phyloP scores from a whole-genome alignment of 306 rosid genomes.

The Quercus agrifolia region DNA sequence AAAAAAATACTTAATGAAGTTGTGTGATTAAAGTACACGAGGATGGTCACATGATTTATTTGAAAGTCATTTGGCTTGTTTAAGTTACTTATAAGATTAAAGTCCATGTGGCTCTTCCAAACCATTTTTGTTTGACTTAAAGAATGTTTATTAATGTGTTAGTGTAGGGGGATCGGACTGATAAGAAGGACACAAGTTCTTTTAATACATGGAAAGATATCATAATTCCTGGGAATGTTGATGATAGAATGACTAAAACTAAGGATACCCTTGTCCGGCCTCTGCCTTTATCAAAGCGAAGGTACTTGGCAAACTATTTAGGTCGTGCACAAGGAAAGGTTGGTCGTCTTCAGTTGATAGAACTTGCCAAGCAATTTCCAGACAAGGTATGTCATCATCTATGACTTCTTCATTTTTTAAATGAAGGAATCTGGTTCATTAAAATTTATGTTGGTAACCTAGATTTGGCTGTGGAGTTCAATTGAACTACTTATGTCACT shows the following conservation, averaged over 20 bases:
- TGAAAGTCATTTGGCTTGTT: too few species aligned
- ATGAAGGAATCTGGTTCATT: conserved; percentile 1
- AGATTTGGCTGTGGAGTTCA: background rate
- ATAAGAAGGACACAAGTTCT: conserved; percentile 85
- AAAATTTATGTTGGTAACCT: conserved; percentile 1
- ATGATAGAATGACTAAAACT: conserved; percentile 67
- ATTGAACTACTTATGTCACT: background rate
- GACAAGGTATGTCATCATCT: conserved; percentile 59
- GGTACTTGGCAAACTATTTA: conserved; percentile 81
- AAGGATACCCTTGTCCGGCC: conserved; percentile 52
- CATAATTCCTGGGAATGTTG: conserved; percentile 93
- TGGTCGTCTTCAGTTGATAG: conserved; percentile 80
- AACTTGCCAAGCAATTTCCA: conserved; percentile 78
- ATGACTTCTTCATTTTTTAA: conserved; percentile 8
- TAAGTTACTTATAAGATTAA: too few species aligned
- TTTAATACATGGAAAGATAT: conserved; percentile 98
- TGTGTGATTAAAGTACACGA: too few species aligned
- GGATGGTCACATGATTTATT: too few species aligned
- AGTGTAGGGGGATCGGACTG: conserved; percentile 91
- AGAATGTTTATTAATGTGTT: conserved; percentile 21
- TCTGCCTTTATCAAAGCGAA: conserved; percentile 76
- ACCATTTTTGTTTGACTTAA: conserved; percentile 1
- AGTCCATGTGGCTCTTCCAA: background rate
- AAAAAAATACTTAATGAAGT: too few species aligned
- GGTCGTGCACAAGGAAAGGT: conserved; percentile 97